These are phyloP conservation scores for Ajuga reptans DNA, from an alignment of 305 asterid species.

Conservation along the genomic window DNA sequence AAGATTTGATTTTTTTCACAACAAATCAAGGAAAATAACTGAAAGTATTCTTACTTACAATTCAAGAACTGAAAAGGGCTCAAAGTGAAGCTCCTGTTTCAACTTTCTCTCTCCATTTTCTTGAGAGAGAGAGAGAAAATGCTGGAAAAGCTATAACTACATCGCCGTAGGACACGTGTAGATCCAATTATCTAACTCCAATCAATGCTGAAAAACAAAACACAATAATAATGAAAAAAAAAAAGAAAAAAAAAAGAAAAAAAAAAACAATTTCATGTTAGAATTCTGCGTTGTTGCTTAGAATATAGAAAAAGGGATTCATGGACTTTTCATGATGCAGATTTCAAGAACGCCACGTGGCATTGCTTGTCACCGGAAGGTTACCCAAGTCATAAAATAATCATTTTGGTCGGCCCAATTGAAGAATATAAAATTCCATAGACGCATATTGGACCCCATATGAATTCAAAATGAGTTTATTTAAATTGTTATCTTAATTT, in stretches of 20 bases:
- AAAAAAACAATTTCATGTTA: background rate
- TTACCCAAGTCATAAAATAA: constrained; percentile 13
- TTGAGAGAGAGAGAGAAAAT: constrained; percentile 15
- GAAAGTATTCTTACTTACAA: constrained; percentile 37
- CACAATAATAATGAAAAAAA: constrained; percentile 13
- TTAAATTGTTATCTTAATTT: too few species aligned
- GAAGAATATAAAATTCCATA: background rate
- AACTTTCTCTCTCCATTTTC: background rate
- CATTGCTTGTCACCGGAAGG: constrained; percentile 33
- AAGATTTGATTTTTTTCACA: constrained; percentile 21
- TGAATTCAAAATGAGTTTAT: background rate
- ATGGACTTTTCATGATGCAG: constrained; percentile 38
- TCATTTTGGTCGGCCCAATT: background rate
- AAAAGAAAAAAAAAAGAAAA: background rate
- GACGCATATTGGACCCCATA: background rate
- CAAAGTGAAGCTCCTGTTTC: constrained; percentile 7
- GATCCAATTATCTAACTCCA: constrained; percentile 56
- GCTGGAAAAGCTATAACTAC: constrained; percentile 33
- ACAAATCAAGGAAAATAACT: constrained; percentile 9
- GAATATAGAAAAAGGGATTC: constrained; percentile 17
- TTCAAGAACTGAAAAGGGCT: constrained; percentile 27
- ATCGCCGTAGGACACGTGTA: constrained; percentile 63
- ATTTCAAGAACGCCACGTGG: constrained; percentile 49
- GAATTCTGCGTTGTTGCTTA: background rate
- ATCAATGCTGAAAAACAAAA: constrained; percentile 34